phyloP scores from a whole-genome alignment of 768 basidiomycete species.

The Hemileccinum rubropunctum region DNA sequence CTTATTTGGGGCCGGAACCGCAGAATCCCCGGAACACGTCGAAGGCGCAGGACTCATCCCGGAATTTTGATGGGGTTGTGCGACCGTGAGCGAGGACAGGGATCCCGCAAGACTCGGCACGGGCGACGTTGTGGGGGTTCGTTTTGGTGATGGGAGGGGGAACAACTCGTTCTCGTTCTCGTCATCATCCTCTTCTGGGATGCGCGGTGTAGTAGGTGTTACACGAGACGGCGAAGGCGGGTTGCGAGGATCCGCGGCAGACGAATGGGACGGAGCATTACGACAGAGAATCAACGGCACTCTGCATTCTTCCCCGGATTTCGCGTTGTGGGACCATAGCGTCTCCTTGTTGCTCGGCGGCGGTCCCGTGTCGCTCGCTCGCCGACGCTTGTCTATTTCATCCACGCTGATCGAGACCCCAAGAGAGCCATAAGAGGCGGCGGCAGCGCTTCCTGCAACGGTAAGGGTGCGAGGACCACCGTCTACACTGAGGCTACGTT shows the following conservation, averaged over 20 bases:
- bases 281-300: not conserved
- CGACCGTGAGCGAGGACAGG: constrained; percentile 19
- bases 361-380: constrained; percentile 40
- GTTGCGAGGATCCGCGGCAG: not conserved
- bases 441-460: constrained; percentile 30
- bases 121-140: constrained; percentile 47
- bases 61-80: not conserved
- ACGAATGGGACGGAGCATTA: not conserved
- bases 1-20: not conserved
- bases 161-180: constrained; percentile 58
- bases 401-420: constrained; percentile 52
- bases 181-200: constrained; percentile 38
- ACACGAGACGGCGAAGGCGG: constrained; percentile 12
- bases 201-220: constrained; percentile 19
- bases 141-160: constrained; percentile 56
- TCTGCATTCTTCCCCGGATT: not conserved
- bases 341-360: not conserved
- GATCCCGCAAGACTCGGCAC: constrained; percentile 34
- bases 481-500: constrained; percentile 45
- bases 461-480: constrained; percentile 32
- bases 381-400: constrained; percentile 59
- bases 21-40: constrained; percentile 15
- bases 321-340: not conserved
- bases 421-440: constrained; percentile 18
- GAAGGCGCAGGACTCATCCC: constrained; percentile 15